These are phyloP conservation scores for Colletotrichum kahawae DNA, from an alignment of 2,329 filamentous ascomycete species.

Conservation along the genomic window DNA sequence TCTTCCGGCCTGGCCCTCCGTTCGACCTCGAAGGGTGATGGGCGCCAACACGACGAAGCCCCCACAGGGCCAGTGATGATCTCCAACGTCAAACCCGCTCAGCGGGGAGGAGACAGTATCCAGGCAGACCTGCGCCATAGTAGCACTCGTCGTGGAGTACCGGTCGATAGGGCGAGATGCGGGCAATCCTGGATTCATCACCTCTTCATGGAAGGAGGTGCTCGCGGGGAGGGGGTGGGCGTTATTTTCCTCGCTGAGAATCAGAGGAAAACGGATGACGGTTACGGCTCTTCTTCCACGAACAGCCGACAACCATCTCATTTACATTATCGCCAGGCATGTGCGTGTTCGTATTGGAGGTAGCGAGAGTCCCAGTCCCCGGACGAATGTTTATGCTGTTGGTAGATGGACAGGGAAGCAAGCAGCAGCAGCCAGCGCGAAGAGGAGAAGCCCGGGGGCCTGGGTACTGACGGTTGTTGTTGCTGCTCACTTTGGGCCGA, in stretches of 20 bases:
- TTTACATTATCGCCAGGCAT: background rate
- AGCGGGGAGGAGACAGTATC: background rate
- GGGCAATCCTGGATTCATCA: background rate
- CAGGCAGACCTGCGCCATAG: background rate
- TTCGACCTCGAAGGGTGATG: background rate
- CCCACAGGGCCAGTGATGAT: background rate
- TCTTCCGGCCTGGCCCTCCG: background rate
- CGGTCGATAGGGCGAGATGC: background rate
- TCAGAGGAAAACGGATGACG: background rate
- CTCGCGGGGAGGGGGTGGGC: background rate
- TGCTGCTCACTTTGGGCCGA: background rate
- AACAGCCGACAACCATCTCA: background rate
- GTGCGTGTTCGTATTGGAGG: background rate
- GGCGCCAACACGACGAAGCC: background rate
- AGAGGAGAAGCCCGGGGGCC: background rate
- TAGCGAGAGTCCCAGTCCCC: background rate
- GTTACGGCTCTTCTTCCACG: background rate
- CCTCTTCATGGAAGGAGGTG: background rate
- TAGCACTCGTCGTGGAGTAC: background rate
- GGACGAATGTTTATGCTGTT: background rate
- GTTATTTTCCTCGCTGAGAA: background rate
- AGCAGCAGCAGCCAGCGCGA: background rate
- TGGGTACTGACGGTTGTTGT: background rate
- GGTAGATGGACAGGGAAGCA: background rate
- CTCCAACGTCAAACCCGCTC: background rate